Conservation (phyloP, 1,284 basidiomycete species). For the Heterobasidion occidentale region DNA sequence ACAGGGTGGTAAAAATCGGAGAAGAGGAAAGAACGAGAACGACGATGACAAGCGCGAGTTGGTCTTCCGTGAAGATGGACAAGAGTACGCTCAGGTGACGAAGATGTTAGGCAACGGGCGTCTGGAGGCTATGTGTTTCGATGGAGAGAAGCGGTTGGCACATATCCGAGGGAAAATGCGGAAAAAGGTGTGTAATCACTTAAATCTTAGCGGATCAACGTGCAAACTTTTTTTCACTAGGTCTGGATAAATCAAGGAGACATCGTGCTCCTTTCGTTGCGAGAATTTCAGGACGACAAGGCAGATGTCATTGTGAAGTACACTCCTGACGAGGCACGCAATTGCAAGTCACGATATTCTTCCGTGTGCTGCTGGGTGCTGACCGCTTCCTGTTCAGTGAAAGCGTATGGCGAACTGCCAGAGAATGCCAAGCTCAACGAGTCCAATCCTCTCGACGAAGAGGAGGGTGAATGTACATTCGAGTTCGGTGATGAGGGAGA, state of each 20-base stretch:
- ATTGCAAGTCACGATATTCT: conserved; percentile 37
- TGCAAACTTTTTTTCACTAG: conserved; percentile 30
- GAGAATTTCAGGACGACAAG: conserved; percentile 99
- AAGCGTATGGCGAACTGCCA: conserved; percentile 96
- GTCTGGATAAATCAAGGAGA: conserved; percentile 99
- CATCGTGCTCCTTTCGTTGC: conserved; percentile 92
- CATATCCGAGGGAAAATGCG: conserved; percentile 99
- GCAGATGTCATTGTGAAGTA: conserved; percentile 99
- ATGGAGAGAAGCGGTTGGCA: conserved; percentile 95
- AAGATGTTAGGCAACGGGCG: conserved; percentile 99
- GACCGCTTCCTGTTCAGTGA: conserved; percentile 43
- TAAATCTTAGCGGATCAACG: neutral
- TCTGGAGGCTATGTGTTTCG: conserved; percentile 95
- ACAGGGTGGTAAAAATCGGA: conserved; percentile 98
- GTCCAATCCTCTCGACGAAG: conserved; percentile 87
- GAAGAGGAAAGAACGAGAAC: conserved; percentile 99
- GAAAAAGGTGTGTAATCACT: conserved; percentile 76
- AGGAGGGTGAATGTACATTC: conserved; percentile 85
- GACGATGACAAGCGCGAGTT: conserved; percentile 98
- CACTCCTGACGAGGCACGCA: conserved; percentile 90
- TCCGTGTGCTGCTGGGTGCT: neutral
- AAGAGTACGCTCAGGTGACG: conserved; percentile 97
- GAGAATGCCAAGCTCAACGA: conserved; percentile 99
- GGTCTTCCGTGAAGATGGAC: conserved; percentile 98
- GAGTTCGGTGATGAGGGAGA: conserved; percentile 85